A percentile compares a stretch with the other conserved stretches of the same genome.
Evolutionary conservation across 306 rosid species (phyloP).

Genomic region (Quercus robur): DNA sequence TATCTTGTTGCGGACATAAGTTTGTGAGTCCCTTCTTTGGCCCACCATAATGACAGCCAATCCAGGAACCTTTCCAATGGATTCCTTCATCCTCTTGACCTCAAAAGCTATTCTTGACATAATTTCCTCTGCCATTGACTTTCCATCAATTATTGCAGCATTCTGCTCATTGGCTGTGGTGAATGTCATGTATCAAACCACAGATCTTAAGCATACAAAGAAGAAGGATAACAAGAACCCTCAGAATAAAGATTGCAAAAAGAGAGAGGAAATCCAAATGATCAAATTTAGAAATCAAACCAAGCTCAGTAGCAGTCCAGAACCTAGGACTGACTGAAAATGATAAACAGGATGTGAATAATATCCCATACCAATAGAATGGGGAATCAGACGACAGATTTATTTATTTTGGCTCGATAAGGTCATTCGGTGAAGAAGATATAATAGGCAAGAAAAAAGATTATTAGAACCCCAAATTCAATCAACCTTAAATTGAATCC

Average conservation of each 20-base stretch:
- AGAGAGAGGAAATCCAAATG: neutral
- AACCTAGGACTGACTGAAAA: neutral
- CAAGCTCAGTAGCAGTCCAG: neutral
- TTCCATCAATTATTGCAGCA: conserved; percentile 67
- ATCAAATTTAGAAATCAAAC: conserved; percentile 9
- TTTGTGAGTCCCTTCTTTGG: conserved; percentile 75
- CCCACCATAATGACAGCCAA: conserved; percentile 86
- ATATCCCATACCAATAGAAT: neutral
- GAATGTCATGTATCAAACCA: conserved; percentile 14
- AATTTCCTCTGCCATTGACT: conserved; percentile 60
- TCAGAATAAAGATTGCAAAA: neutral
- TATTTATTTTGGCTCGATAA: neutral
- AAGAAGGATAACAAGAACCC: conserved; percentile 13
- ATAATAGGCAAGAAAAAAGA: neutral
- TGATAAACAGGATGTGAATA: neutral
- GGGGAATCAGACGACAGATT: neutral
- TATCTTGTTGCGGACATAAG: conserved; percentile 80
- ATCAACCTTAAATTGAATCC: neutral
- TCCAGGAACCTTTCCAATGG: conserved; percentile 74
- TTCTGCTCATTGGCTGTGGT: conserved; percentile 44
- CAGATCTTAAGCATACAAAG: neutral
- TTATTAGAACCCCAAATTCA: neutral
- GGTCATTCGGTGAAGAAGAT: neutral
- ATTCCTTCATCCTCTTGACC: conserved; percentile 72
- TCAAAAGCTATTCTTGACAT: conserved; percentile 57